These are phyloP conservation scores for Xylaria sp. DNA, from an alignment of 2,329 filamentous ascomycete species.

Conservation along the genomic window DNA sequence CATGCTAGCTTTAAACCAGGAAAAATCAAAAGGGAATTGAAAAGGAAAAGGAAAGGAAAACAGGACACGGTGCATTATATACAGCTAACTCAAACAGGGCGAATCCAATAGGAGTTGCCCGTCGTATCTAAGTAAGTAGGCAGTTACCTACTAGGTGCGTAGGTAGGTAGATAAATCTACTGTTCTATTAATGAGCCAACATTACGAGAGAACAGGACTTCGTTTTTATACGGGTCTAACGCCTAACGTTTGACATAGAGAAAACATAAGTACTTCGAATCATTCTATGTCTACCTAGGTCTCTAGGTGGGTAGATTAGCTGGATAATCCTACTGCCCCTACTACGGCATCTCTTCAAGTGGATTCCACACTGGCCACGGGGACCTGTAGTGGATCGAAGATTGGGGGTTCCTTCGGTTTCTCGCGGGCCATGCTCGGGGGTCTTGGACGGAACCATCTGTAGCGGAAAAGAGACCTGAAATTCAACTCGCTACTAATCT, in stretches of 20 bases:
- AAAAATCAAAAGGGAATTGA: neutral
- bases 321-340: neutral
- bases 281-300: too few relatives aligned
- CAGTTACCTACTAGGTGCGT: too few relatives aligned
- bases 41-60: neutral
- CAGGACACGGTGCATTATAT: neutral
- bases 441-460: constrained; percentile 17
- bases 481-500: neutral
- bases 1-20: constrained; percentile 15
- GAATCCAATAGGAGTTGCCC: too few relatives aligned
- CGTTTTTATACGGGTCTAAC: too few relatives aligned
- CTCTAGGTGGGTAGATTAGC: too few relatives aligned
- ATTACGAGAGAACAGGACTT: too few relatives aligned
- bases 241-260: too few relatives aligned
- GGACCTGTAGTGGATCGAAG: neutral
- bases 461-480: constrained; percentile 23
- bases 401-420: constrained; percentile 28
- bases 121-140: neutral
- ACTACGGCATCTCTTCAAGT: neutral
- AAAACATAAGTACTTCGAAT: too few relatives aligned
- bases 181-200: too few relatives aligned
- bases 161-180: too few relatives aligned
- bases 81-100: neutral
- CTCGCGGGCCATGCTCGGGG: constrained; percentile 14
- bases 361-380: neutral